Evolutionary conservation across 805 yeast species (phyloP).

Genomic region (Starmerella powellii): DNA sequence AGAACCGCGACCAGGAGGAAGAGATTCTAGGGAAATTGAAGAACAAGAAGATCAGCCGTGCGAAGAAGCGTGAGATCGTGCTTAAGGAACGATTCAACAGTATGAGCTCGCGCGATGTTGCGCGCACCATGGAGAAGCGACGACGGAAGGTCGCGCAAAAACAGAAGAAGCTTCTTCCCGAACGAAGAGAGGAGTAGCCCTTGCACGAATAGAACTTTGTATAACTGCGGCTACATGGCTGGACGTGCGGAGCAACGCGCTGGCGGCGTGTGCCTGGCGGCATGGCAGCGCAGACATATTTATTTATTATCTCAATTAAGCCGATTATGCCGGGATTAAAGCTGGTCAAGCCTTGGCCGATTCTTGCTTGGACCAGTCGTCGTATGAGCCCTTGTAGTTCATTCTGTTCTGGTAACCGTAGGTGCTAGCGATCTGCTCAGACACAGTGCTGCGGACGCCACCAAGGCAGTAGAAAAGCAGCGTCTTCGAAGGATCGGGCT

Average conservation of each 20-base stretch:
- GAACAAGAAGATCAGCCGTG: constrained; percentile 39
- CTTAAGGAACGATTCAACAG: constrained; percentile 28
- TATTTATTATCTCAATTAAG: not conserved
- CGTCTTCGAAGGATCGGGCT: constrained; percentile 61
- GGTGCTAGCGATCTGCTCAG: constrained; percentile 82
- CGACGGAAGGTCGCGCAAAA: constrained; percentile 31
- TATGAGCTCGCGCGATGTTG: constrained; percentile 31
- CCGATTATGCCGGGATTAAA: no score
- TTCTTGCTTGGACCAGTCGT: constrained; percentile 61
- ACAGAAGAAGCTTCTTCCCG: constrained; percentile 31
- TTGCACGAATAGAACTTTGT: no score
- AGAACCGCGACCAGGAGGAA: constrained; percentile 62
- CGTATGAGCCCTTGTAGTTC: constrained; percentile 75
- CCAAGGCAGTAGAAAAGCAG: constrained; percentile 84
- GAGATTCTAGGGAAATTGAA: constrained; percentile 53
- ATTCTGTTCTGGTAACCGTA: constrained; percentile 78
- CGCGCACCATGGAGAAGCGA: constrained; percentile 27
- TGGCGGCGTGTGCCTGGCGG: no score
- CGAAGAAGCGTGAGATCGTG: constrained; percentile 30
- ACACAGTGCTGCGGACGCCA: constrained; percentile 81
- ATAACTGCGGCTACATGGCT: no score
- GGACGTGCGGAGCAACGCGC: no score
- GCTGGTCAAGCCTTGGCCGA: no score
- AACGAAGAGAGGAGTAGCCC: constrained; percentile 18
- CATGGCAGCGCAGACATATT: no score